Base-by-base conservation (phyloP, 495 filamentous ascomycete genomes). In the Podospora appendiculata region DNA sequence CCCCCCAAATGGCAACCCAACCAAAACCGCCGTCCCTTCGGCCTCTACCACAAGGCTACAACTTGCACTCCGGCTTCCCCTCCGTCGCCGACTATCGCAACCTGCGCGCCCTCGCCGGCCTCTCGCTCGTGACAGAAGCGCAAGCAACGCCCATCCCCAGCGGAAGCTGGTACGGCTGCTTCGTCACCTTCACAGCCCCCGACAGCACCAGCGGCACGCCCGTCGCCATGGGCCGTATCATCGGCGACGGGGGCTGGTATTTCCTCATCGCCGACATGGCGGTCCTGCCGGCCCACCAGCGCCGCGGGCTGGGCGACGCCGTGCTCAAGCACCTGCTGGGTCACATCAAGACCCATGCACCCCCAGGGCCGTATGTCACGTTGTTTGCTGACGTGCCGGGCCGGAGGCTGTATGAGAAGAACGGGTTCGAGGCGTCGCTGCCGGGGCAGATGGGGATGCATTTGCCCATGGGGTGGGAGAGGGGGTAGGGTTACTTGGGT, bases 261-360 rank as follows among this genome's bases (percentile, higher is more conserved):
- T 79, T 77, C 50, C 66, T 73, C 10, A 62, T 81, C 47, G 70
- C 70, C n/a, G 79, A 81, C 59, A 74, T 81, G 63, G 73, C 71
- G 1, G 72, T 79, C 10, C 58, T 73, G 18, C 72, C 77, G 1
- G 65, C 53, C 5, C 73, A 80, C 52, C 76, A 77, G 55, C 64
- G 70, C 32, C 70, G 71, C 41, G 78, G 78, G 6, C 58, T 82
- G 0, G 79, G 70, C 4, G 71, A 75, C 36, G 59, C 62, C 8
- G 63, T 81, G 34, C 57, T 79, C 62, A 71, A 68, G 55, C 53
- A 60, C 0, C 57, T 79, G n/a, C 55, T 77, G 33, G 54, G 43
- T 9, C 57, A 69, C 40, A 72, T 79, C 41, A 60, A 68, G 45
- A 40, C 58, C 18, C 62, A 66, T 14, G 69, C 72, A 8, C 65